Evolutionary conservation across 306 rosid genomes (phyloP), one percentile per base, ranked within the genome.

Genomic region (Corylus heterophylla): DNA sequence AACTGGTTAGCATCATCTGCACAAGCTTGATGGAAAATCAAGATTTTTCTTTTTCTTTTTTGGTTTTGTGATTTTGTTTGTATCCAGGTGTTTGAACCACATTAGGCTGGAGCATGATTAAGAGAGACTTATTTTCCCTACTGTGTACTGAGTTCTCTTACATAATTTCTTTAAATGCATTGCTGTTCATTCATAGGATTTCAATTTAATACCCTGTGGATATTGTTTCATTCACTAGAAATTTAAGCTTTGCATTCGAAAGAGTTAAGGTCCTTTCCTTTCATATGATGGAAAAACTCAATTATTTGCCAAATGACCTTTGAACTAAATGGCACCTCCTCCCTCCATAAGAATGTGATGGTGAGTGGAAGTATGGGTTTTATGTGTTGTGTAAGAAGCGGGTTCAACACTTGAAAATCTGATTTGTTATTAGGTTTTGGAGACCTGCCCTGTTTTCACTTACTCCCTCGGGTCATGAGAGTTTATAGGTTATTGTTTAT

Each of bases 1-100:
- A 78, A 45, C 74, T 74, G 14, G 68, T 69, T 52, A 20, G 20
- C 59, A 75, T 69, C 66, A 47, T 75, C 44, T 71, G 64, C 62
- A 44, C 42, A 42, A 55, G 56, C 22, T 56, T 44, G 54, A 42
- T 78, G 75, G 22, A 44, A 51, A 8, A 31, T 76, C 62, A 17
- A 76, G 73, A 64, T 4, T 51, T 27, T 25, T 31, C 35, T 31
- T 31, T 31, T 31, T 31, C 35, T 31, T 31, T 31, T 31, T 31
- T 31, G 35, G 35, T 31, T 31, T 49, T 55, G 22, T 14, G 7
- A 54, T 54, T 31, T 52, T 17, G 27, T 76, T 76, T 50, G 54
- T 22, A 37, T 37, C 17, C 3, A 54, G 14, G 48, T 7, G 8
- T 59, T 74, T 58, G 54, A 16, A 58, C 45, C 54, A 44, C 52